A percentile compares a stretch with the other conserved stretches of the same genome.
phyloP scores from a whole-genome alignment of 208 protist species.

The Trypanosoma mega region DNA sequence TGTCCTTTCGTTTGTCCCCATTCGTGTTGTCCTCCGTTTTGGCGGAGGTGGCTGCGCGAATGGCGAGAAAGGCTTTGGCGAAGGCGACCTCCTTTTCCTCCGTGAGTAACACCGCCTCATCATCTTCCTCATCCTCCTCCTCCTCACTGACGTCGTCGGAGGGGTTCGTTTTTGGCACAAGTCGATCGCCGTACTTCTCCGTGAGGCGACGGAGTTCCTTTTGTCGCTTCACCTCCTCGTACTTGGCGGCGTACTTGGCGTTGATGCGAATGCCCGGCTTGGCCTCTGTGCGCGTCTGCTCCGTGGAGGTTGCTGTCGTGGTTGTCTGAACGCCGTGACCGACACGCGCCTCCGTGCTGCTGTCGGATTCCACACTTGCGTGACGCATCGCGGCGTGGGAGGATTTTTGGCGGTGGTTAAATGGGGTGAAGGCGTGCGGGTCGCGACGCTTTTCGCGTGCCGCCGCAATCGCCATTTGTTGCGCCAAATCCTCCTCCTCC shows the following conservation, averaged over 20 bases:
- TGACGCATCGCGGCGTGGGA: not conserved
- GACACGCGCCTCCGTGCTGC: not conserved
- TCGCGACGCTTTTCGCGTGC: conserved; percentile 52
- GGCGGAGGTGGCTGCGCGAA: conserved; percentile 59
- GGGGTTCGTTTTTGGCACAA: conserved; percentile 25
- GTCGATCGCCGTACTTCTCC: conserved; percentile 76
- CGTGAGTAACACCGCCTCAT: conserved; percentile 80
- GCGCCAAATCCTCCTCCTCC: conserved; percentile 29
- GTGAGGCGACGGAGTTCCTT: conserved; percentile 85
- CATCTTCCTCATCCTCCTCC: conserved; percentile 80
- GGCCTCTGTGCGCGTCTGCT: not conserved
- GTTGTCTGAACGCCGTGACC: not conserved
- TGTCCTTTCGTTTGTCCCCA: not conserved
- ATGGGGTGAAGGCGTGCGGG: conserved; percentile 52
- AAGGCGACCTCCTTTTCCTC: conserved; percentile 78
- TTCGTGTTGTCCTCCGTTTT: conserved; percentile 29
- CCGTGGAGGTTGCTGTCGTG: not conserved
- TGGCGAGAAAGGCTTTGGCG: conserved; percentile 72
- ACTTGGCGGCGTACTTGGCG: conserved; percentile 73
- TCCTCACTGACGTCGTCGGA: conserved; percentile 46
- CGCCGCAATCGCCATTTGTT: conserved; percentile 49
- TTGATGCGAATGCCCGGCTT: conserved; percentile 61
- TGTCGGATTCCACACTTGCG: not conserved
- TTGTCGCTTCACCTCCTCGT: conserved; percentile 87
- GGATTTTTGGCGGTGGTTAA: not conserved